Conservation (phyloP, 106 monocot genomes). For the Platanthera guangdongensis region DNA sequence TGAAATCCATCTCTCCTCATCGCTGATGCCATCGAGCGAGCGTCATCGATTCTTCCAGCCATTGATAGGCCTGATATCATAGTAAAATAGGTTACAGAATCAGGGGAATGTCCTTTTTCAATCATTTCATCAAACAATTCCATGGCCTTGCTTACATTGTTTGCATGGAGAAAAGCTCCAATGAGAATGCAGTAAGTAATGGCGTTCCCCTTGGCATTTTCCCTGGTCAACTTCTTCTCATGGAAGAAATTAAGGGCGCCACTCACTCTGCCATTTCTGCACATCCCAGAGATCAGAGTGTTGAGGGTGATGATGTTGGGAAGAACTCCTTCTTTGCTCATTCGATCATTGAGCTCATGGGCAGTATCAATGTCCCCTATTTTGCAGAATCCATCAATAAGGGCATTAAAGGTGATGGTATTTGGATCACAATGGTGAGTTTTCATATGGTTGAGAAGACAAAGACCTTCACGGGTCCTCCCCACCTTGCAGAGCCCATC, state of each 20-base stretch:
- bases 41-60: slow-evolving; percentile 47
- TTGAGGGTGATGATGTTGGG: slow-evolving; percentile 62
- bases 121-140: slow-evolving; percentile 68
- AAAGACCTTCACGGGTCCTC: slow-evolving; percentile 32
- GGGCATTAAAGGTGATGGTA: slow-evolving; percentile 46
- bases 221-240: slow-evolving; percentile 19
- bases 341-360: slow-evolving; percentile 26
- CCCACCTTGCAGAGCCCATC: slow-evolving; percentile 68
- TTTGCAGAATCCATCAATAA: slow-evolving; percentile 70
- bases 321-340: slow-evolving; percentile 41
- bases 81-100: slow-evolving; percentile 52
- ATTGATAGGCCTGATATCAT: slow-evolving; percentile 68
- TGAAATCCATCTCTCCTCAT: slow-evolving; percentile 53
- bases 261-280: slow-evolving; percentile 38
- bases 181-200: slow-evolving; percentile 57
- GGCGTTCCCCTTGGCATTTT: slow-evolving; percentile 36
- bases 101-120: slow-evolving; percentile 37
- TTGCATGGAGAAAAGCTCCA: slow-evolving; percentile 56
- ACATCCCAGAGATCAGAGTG: slow-evolving; percentile 55
- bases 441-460: slow-evolving; percentile 39
- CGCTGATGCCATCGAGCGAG: slow-evolving; percentile 26
- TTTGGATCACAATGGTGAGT: slow-evolving; percentile 22
- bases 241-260: slow-evolving; percentile 58
- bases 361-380: slow-evolving; percentile 34
- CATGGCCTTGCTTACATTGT: slow-evolving; percentile 59